Base-by-base conservation (phyloP, 768 basidiomycete species). In the Suillus subluteus region DNA sequence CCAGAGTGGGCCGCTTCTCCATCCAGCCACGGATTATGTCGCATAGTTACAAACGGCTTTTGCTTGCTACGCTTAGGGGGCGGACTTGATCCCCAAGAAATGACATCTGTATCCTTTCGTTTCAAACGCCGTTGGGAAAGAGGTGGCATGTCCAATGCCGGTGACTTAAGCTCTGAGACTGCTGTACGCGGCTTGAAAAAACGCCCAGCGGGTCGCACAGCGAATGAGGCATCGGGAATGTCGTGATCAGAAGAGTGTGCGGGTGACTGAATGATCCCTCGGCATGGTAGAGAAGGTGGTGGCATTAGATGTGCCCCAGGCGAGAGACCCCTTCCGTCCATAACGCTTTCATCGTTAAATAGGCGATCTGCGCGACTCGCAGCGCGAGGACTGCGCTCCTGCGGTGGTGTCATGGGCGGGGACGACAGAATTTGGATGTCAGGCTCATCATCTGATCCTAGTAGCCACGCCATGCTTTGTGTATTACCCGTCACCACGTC, bases 1-100 rank as follows among this genome's bases (percentile, higher is more conserved):
- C 92, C 94, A 11, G 94, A 95, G 71, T 94, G 94, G 21, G 76
- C 76, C 4, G 94, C 94, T 73, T 89, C 90, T 41, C 86, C 81
- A 70, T 92, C 92, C 62, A 92, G 81, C 73, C 88, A 81, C 1
- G 78, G 82, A 68, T 82, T 79, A 58, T 75, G 63, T 55, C 74
- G 76, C 71, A 74, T 84, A 75, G 77, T 78, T 16, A 78, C 76
- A 11, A 68, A 69, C 3, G 58, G 73, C 63, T 71, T 78, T 37
- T 7, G 18, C 58, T 68, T 58, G 46, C 30, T 63, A 38, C 46
- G 61, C 32, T 72, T 78, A 0, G 68, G 67, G 2, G 72, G 66
- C 26, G 77, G 69, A 16, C 75, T 71, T 43, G 72, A 63, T 48
- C 23, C 8, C n/a, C 62, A 68, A 52, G 70, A 61, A 54, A 69